Conservation (phyloP, 73 alveolate species). For the Paramecium biaurelia region DNA sequence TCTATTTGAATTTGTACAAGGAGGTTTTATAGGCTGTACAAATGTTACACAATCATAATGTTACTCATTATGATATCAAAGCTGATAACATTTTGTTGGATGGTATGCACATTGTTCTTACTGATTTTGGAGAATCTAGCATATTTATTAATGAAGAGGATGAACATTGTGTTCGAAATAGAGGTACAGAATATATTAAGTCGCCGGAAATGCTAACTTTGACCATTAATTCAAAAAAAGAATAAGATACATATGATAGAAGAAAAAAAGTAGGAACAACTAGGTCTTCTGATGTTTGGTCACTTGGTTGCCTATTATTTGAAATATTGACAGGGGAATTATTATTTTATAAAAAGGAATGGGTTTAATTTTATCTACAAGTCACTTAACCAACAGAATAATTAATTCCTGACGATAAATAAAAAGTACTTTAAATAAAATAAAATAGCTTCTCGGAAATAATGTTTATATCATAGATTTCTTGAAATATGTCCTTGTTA, state of each 20-base stretch:
- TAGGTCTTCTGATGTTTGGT: slow-evolving; percentile 97
- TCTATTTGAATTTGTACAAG: slow-evolving; percentile 89
- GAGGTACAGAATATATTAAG: slow-evolving; percentile 97
- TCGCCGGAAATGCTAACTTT: slow-evolving; percentile 98
- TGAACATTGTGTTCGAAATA: slow-evolving; percentile 90
- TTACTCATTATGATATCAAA: slow-evolving; percentile 97
- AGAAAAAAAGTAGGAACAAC: slow-evolving; percentile 99
- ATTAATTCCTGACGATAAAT: slow-evolving; percentile 82
- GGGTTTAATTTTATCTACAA: slow-evolving; percentile 76
- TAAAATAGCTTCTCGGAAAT: slow-evolving; percentile 77
- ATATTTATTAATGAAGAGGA: slow-evolving; percentile 95
- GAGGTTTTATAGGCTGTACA: slow-evolving; percentile 90
- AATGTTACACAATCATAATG: slow-evolving; percentile 88
- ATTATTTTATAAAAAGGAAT: slow-evolving; percentile 85
- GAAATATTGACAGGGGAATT: slow-evolving; percentile 98
- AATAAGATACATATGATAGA: slow-evolving; percentile 97
- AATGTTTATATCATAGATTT: slow-evolving; percentile 95
- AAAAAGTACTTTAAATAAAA: not conserved
- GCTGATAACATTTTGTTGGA: slow-evolving; percentile 96
- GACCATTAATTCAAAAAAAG: slow-evolving; percentile 92
- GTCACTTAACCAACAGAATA: slow-evolving; percentile 86
- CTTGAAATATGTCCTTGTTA: slow-evolving; percentile 91
- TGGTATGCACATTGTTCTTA: slow-evolving; percentile 87
- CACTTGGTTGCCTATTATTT: slow-evolving; percentile 94
- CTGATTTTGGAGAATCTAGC: slow-evolving; percentile 97